These are phyloP conservation scores for Peniophora sp. DNA, from an alignment of 1,284 basidiomycete genomes.

Conservation along the genomic window DNA sequence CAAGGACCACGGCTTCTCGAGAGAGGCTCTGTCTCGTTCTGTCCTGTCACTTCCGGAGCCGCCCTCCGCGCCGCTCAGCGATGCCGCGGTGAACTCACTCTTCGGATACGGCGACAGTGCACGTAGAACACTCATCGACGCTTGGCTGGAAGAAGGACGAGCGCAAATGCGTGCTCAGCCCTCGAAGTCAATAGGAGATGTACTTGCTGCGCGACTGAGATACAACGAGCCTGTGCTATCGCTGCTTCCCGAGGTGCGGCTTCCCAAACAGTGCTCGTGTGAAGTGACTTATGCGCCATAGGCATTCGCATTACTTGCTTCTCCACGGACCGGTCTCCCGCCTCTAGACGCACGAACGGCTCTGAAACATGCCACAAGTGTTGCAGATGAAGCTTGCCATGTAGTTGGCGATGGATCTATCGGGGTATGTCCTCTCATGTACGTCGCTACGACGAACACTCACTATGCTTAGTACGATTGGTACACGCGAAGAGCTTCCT, in stretches of 20 bases:
- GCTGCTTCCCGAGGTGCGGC: constrained; percentile 53
- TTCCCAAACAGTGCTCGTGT: not conserved
- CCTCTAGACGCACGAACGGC: constrained; percentile 53
- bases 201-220: constrained; percentile 44
- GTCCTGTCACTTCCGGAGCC: constrained; percentile 45
- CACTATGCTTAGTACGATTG: constrained; percentile 44
- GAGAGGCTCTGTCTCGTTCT: constrained; percentile 57
- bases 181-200: constrained; percentile 30
- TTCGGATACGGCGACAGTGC: constrained; percentile 68
- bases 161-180: constrained; percentile 34
- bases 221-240: constrained; percentile 58
- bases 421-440: constrained; percentile 34
- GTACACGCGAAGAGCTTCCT: constrained; percentile 55
- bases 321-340: constrained; percentile 36
- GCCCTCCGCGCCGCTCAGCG: constrained; percentile 53
- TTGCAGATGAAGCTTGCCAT: constrained; percentile 67
- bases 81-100: constrained; percentile 60
- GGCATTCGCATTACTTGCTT: constrained; percentile 59
- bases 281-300: constrained; percentile 16
- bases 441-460: constrained; percentile 1
- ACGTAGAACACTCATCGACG: constrained; percentile 50
- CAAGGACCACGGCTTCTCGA: constrained; percentile 61
- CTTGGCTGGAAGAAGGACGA: constrained; percentile 65
- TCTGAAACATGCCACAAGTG: constrained; percentile 43
- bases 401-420: constrained; percentile 40